Evolutionary conservation across 2,329 filamentous ascomycete genomes (phyloP), one percentile per base, ranked within the genome.

Genomic region (Neonectria magnoliae): DNA sequence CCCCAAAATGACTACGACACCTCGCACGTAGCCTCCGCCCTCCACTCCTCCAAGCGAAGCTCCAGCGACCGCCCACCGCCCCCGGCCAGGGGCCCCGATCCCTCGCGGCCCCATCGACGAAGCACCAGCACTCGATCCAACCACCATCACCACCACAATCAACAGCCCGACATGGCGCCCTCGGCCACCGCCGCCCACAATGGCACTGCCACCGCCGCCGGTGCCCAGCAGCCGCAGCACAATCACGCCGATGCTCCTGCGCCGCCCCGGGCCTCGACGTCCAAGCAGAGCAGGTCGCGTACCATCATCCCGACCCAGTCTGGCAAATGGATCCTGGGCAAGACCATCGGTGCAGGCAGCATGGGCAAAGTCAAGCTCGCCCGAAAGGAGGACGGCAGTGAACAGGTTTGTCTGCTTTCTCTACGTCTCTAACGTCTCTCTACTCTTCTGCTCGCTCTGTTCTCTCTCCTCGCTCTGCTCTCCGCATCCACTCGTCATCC

Each of bases 351-450:
- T 65, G 94, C 94, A 57, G 96, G 96, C 55, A 98, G 95, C 79
- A 99, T 99, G 96, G 96, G 96, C 69, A 98, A 98, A 80, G 96
- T 99, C 68, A 98, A 98, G 82, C 84, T 99, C 71, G 96, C 96
- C 25, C 93, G 93, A 74, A 97, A 97, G 80, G 87, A 91, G 71
- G 94, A 97, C 74, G 93, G 92, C 20, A 92, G 91, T 72, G 96
- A 98, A 83, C 93, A 98, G 89, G 93, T 94, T 82, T 74, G 85
- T 81, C 52, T 53, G 52, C 27, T 7, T 42, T 48, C 14, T n/a
- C 14, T 29, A 29, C 29, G 29, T 29, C 29, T 29, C 29, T 29
- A 9, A 10, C 5, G 16, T 14, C 41, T 52, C 31, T 58, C 53
- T 51, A 5, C 25, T 25, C 25, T 25, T 25, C 25, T 25, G 5